These are phyloP conservation scores for Quambalaria eucalypti DNA, from an alignment of 1,284 basidiomycete species.

Conservation along the genomic window DNA sequence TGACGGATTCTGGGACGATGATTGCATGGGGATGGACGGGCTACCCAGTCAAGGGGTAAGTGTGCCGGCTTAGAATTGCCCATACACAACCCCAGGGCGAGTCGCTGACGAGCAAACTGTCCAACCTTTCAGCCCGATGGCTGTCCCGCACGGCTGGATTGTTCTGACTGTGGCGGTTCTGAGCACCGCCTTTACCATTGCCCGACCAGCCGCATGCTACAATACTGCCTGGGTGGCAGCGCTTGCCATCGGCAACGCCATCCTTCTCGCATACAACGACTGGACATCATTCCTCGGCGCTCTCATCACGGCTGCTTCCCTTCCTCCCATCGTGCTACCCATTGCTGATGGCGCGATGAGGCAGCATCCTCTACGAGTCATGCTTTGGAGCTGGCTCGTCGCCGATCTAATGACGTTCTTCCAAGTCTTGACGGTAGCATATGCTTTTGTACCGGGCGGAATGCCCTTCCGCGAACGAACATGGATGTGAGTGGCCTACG, in stretches of 20 bases:
- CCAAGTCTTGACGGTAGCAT: constrained; percentile 69
- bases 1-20: constrained; percentile 71
- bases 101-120: not conserved
- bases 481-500: constrained; percentile 47
- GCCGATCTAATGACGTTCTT: constrained; percentile 32
- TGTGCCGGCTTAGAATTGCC: constrained; percentile 54
- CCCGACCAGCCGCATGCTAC: not conserved
- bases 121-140: constrained; percentile 45
- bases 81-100: no score
- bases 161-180: constrained; percentile 61
- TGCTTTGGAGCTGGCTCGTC: constrained; percentile 29
- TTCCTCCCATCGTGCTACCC: constrained; percentile 41
- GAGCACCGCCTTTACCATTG: constrained; percentile 49
- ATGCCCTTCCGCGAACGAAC: constrained; percentile 70
- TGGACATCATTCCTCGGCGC: constrained; percentile 71
- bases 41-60: constrained; percentile 56
- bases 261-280: constrained; percentile 49
- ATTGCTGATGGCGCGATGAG: constrained; percentile 23
- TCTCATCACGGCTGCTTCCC: constrained; percentile 60
- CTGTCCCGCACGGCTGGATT: constrained; percentile 63
- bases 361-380: constrained; percentile 29
- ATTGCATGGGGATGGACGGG: constrained; percentile 88
- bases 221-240: not conserved
- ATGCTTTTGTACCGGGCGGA: constrained; percentile 85
- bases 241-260: not conserved